Percentiles rank a stretch among this genome's conserved stretches.
Evolutionary conservation across 352 stramenopile species (phyloP).

Genomic region (Lagenidium sp.): DNA sequence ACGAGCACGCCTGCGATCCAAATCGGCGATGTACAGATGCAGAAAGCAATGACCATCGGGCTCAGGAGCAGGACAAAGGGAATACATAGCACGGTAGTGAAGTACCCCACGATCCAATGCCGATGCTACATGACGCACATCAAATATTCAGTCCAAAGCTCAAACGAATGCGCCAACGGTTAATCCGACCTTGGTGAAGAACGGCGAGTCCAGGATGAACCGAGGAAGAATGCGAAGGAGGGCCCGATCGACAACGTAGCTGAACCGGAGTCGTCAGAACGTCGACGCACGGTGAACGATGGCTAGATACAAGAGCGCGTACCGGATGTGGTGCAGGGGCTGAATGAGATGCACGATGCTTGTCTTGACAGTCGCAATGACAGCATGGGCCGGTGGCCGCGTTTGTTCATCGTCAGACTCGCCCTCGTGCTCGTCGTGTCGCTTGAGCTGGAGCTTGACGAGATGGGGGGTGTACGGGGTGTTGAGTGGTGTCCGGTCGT

Average conservation of each 20-base stretch:
- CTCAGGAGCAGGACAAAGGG: slow-evolving; percentile 66
- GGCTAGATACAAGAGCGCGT: too few relatives aligned
- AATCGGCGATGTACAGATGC: slow-evolving; percentile 69
- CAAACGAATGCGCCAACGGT: too few relatives aligned
- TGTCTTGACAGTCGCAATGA: slow-evolving; percentile 22
- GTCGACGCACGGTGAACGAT: too few relatives aligned
- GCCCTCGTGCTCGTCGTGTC: slow-evolving; percentile 48
- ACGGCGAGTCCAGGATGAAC: background rate
- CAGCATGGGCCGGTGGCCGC: background rate
- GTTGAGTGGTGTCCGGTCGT: slow-evolving; percentile 71
- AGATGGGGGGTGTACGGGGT: slow-evolving; percentile 79
- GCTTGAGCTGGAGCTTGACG: slow-evolving; percentile 69
- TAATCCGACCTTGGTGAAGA: background rate
- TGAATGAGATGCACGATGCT: slow-evolving; percentile 23
- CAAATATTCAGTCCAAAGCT: too few relatives aligned
- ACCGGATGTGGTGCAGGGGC: slow-evolving; percentile 33
- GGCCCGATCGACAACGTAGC: background rate
- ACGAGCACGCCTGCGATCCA: slow-evolving; percentile 53
- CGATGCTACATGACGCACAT: slow-evolving; percentile 24
- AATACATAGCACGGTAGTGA: slow-evolving; percentile 55
- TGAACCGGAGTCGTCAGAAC: too few relatives aligned
- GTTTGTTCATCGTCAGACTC: background rate
- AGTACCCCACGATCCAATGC: slow-evolving; percentile 55
- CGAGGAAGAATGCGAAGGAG: background rate
- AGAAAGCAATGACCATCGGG: slow-evolving; percentile 67